These are phyloP conservation scores for Pseudocercospora crystallina DNA, from an alignment of 2,329 filamentous ascomycete species.

Conservation along the genomic window DNA sequence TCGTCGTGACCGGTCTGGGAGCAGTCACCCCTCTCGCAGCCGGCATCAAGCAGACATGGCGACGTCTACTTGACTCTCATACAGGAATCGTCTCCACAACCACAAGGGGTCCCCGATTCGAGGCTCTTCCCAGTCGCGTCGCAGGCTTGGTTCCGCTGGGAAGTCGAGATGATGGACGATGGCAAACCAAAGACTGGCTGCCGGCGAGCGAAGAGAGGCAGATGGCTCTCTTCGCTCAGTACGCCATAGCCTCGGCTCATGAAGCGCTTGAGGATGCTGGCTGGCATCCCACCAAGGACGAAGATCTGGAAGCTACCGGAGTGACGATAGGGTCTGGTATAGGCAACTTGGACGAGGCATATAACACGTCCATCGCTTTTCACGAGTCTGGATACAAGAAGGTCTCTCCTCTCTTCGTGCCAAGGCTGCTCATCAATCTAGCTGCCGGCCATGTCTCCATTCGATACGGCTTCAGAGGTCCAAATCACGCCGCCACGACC, in stretches of 20 bases:
- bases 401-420: conserved; percentile 90
- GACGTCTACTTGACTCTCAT: conserved; percentile 72
- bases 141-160: conserved; percentile 76
- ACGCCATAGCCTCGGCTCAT: conserved; percentile 79
- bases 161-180: conserved; percentile 41
- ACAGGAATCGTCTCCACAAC: conserved; percentile 77
- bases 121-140: conserved; percentile 75
- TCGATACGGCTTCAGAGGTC: conserved; percentile 82
- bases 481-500: conserved; percentile 89
- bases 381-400: conserved; percentile 80
- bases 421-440: conserved; percentile 88
- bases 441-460: conserved; percentile 94
- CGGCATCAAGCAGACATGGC: conserved; percentile 70
- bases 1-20: conserved; percentile 52
- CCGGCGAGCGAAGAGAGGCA: conserved; percentile 62
- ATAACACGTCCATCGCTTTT: conserved; percentile 76
- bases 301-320: conserved; percentile 74
- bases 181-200: conserved; percentile 51
- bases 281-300: conserved; percentile 64
- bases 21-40: conserved; percentile 45
- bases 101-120: conserved; percentile 63
- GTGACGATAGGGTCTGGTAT: conserved; percentile 95
- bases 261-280: conserved; percentile 83
- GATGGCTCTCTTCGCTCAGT: conserved; percentile 91
- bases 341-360: conserved; percentile 88